Evolutionary conservation across 495 filamentous ascomycete species (phyloP), one percentile per base, ranked within the genome.

Genomic region (Hyaloscypha bicolor): DNA sequence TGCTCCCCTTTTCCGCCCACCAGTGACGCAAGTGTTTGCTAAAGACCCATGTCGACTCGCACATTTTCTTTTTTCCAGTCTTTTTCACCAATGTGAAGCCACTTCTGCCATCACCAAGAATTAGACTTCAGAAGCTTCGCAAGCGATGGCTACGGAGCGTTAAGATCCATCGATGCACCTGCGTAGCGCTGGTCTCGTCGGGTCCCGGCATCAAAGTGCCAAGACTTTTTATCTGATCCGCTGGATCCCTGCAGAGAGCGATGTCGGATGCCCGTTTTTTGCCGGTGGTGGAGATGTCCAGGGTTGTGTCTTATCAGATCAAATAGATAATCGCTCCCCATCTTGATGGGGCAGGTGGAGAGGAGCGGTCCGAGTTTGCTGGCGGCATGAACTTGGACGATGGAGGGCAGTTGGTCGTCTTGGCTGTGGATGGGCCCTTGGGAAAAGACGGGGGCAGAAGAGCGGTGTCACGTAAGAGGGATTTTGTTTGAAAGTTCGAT

Each of bases 161-260:
- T 6, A 48, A 11, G 42, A 48, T 48, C 42, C 42, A 48, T 48
- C 42, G 42, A 14, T 16, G 42, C 42, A 14, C 8, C 9, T 48
- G 42, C 42, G 42, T 48, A 14, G 42, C 42, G 42, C 16, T 48
- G 42, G 42, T 48, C 35, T 37, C 35, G 42, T 48, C 42, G 42
- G 42, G 16, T 19, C 31, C 45, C 2, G 53, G 3, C 16, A 35
- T 6, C 16, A 19, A 31, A 45, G 22, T 37, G 69, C 69, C 69
- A 69, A 71, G 65, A 51, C 25, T 45, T 66, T 68, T 71, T 71
- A 71, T 71, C 69, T 63, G 69, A 71, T 71, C 69, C 69, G 64
- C 57, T 21, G 51, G 11, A 9, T 31, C 48, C 51, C 51, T 35
- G 48, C 21, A 25, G 2, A 48, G 16, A 48, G 42, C 42, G 42